A percentile compares a stretch with the other conserved stretches of the same genome.
Evolutionary conservation across 805 yeast species (phyloP).

Genomic region (Hanseniaspora meyeri): DNA sequence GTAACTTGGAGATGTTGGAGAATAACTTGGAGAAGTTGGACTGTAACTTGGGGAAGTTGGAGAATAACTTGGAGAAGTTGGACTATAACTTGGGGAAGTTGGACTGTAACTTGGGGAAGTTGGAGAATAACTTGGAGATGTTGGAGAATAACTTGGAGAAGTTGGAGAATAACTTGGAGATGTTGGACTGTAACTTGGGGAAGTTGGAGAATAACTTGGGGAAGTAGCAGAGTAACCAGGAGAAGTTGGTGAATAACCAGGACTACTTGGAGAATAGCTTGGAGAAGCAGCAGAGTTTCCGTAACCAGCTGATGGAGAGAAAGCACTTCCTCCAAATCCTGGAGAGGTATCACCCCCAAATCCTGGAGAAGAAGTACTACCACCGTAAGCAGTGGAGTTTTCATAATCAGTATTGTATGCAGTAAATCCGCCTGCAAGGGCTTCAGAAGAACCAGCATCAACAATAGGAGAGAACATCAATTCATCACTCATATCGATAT

Average conservation of each 20-base stretch:
- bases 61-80: constrained; percentile 61
- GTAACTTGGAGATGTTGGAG: constrained; percentile 72
- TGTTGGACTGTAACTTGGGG: constrained; percentile 71
- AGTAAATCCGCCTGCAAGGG: constrained; percentile 68
- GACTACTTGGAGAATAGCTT: constrained; percentile 54
- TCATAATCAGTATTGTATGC: constrained; percentile 68
- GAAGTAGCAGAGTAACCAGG: constrained; percentile 69
- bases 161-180: constrained; percentile 59
- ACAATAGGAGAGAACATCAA: constrained; percentile 86
- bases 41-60: constrained; percentile 65
- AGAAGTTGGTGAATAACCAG: constrained; percentile 65
- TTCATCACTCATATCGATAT: constrained; percentile 52
- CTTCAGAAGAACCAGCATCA: constrained; percentile 72
- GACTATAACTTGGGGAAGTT: constrained; percentile 55
- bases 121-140: constrained; percentile 45
- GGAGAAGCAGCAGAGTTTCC: constrained; percentile 54
- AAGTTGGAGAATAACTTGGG: constrained; percentile 58
- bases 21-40: constrained; percentile 43
- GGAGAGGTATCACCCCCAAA: constrained; percentile 50
- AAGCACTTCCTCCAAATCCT: constrained; percentile 61
- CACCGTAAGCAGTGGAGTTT: constrained; percentile 43
- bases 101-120: constrained; percentile 49
- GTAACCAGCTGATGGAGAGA: constrained; percentile 67
- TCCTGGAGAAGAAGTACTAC: constrained; percentile 49
- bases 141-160: constrained; percentile 44